Percentiles rank a stretch among this genome's conserved stretches.
phyloP scores from a whole-genome alignment of 495 filamentous ascomycete species.

The Bryoglossum gracile region DNA sequence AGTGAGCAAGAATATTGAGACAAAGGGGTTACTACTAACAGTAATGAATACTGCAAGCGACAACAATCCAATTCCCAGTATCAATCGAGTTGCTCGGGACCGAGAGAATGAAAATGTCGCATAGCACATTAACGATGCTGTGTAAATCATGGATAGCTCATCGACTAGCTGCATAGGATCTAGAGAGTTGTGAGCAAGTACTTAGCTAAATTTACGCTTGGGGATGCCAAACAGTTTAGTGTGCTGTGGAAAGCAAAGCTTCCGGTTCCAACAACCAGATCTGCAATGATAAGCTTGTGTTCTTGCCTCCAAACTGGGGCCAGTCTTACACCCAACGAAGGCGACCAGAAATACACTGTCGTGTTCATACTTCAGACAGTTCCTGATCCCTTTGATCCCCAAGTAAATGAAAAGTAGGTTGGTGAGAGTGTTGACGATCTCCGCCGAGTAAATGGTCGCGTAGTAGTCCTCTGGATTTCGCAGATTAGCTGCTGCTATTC shows the following conservation, averaged over 20 bases:
- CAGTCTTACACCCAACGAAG: conserved; percentile 49
- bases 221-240: conserved; percentile 59
- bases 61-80: conserved; percentile 54
- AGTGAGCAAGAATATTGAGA: conserved; percentile 11
- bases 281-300: conserved; percentile 7
- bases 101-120: conserved; percentile 74
- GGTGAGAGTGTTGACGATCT: conserved; percentile 68
- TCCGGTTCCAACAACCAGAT: conserved; percentile 71
- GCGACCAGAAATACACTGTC: conserved; percentile 65
- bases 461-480: conserved; percentile 47
- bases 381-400: conserved; percentile 62
- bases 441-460: conserved; percentile 51
- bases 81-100: conserved; percentile 42
- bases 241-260: conserved; percentile 80
- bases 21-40: conserved; percentile 25
- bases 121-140: conserved; percentile 87
- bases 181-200: conserved; percentile 30
- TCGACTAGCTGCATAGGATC: conserved; percentile 98
- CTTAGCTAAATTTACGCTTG: conserved; percentile 6
- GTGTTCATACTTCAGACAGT: conserved; percentile 62
- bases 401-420: conserved; percentile 73
- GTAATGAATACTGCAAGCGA: conserved; percentile 73
- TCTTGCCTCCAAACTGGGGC: not conserved
- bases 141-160: conserved; percentile 97
- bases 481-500: not conserved